phyloP scores from a whole-genome alignment of 371 early-diverging fungal genomes.

The Entomophthora muscae region DNA sequence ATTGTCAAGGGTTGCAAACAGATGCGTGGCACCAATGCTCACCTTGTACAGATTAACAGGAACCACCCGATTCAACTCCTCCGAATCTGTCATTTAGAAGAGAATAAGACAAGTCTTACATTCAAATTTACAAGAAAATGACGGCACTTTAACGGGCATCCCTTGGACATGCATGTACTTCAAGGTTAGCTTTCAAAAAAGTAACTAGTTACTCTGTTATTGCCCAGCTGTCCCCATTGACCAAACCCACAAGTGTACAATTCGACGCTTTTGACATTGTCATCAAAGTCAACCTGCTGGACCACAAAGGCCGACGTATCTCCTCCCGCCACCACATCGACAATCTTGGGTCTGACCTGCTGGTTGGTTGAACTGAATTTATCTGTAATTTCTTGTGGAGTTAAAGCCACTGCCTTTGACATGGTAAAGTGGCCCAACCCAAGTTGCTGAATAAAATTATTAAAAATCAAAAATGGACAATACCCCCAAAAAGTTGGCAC shows the following conservation, averaged over 20 bases:
- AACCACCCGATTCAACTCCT: neutral
- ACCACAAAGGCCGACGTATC: neutral
- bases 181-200: neutral
- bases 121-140: neutral
- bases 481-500: neutral
- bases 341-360: neutral
- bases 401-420: neutral
- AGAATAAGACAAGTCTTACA: neutral
- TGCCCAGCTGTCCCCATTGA: slow-evolving; percentile 4
- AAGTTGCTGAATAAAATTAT: neutral
- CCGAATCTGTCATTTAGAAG: neutral
- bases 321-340: neutral
- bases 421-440: neutral
- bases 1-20: neutral
- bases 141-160: neutral
- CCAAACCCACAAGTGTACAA: slow-evolving; percentile 1
- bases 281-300: neutral
- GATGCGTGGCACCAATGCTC: neutral
- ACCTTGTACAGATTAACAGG: neutral
- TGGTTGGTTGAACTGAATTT: neutral
- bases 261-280: neutral
- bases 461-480: neutral
- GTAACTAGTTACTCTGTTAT: neutral
- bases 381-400: neutral
- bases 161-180: neutral